A percentile compares a stretch with the other conserved stretches of the same genome.
These are phyloP conservation scores for Penicillium pulvis DNA, from an alignment of 495 filamentous ascomycete genomes.

Conservation along the genomic window DNA sequence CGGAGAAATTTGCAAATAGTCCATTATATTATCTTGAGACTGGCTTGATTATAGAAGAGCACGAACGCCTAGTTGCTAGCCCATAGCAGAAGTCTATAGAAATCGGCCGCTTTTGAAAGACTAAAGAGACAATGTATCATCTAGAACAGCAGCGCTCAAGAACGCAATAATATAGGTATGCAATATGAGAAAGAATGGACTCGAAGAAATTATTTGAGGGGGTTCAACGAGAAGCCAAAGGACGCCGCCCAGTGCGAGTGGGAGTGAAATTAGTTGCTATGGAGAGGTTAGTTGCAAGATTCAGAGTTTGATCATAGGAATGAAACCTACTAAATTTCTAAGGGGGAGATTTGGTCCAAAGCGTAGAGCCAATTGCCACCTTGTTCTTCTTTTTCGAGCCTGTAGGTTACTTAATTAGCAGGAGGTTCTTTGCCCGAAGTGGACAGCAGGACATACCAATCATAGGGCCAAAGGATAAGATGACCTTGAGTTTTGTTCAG, in stretches of 20 bases:
- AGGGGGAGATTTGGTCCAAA: constrained; percentile 89
- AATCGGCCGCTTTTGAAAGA: background rate
- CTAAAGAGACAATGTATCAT: constrained; percentile 19
- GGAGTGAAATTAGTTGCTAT: constrained; percentile 12
- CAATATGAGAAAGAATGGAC: background rate
- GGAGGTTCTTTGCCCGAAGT: background rate
- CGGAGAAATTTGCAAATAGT: constrained; percentile 2
- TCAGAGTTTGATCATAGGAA: background rate
- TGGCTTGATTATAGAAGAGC: constrained; percentile 1
- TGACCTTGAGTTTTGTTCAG: constrained; percentile 83
- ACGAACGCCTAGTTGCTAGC: constrained; percentile 7
- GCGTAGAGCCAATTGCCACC: constrained; percentile 97
- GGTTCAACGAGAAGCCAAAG: constrained; percentile 2
- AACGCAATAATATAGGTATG: constrained; percentile 12
- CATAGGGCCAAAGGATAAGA: constrained; percentile 89
- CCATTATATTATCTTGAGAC: background rate
- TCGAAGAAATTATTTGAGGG: background rate
- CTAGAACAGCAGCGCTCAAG: constrained; percentile 14
- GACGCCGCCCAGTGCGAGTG: constrained; percentile 21
- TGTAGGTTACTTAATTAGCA: constrained; percentile 23
- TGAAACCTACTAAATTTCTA: constrained; percentile 92
- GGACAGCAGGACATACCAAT: constrained; percentile 62
- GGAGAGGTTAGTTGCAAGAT: background rate
- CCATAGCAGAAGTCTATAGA: constrained; percentile 2
- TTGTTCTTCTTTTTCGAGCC: constrained; percentile 82